A percentile compares a stretch with the other conserved stretches of the same genome.
These are phyloP conservation scores for Retiboletus flavoniger DNA, from an alignment of 1,284 basidiomycete genomes.

Conservation along the genomic window DNA sequence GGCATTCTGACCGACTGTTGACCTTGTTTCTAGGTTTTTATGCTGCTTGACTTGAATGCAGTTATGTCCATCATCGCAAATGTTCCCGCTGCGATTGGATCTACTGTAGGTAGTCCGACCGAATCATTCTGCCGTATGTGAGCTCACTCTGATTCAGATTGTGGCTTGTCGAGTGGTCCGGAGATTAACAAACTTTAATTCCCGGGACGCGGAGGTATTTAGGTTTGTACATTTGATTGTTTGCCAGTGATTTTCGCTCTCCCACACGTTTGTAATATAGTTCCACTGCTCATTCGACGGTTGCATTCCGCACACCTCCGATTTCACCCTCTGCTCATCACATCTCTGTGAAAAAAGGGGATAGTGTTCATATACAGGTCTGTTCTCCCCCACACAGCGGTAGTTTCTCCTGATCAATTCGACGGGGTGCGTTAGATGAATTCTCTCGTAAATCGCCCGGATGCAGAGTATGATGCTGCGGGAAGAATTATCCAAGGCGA, in stretches of 20 bases:
- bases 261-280: constrained; percentile 21
- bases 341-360: constrained; percentile 37
- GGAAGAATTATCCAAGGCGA: constrained; percentile 45
- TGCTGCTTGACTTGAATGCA: constrained; percentile 68
- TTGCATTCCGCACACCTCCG: constrained; percentile 38
- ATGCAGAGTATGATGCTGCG: constrained; percentile 51
- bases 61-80: constrained; percentile 76
- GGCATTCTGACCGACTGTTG: constrained; percentile 1
- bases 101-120: constrained; percentile 47
- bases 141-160: constrained; percentile 45
- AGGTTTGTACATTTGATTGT: constrained; percentile 40
- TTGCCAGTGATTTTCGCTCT: background rate
- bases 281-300: constrained; percentile 36
- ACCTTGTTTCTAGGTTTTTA: constrained; percentile 50
- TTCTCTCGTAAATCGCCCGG: constrained; percentile 50
- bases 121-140: accelerated
- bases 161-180: constrained; percentile 71
- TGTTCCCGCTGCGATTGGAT: constrained; percentile 67
- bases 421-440: constrained; percentile 45
- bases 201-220: constrained; percentile 51
- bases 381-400: background rate
- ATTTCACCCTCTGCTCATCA: constrained; percentile 31
- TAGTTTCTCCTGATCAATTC: background rate
- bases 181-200: constrained; percentile 58
- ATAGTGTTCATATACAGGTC: constrained; percentile 54